phyloP scores from a whole-genome alignment of 2,329 filamentous ascomycete species.

The Aureobasidium sp. region DNA sequence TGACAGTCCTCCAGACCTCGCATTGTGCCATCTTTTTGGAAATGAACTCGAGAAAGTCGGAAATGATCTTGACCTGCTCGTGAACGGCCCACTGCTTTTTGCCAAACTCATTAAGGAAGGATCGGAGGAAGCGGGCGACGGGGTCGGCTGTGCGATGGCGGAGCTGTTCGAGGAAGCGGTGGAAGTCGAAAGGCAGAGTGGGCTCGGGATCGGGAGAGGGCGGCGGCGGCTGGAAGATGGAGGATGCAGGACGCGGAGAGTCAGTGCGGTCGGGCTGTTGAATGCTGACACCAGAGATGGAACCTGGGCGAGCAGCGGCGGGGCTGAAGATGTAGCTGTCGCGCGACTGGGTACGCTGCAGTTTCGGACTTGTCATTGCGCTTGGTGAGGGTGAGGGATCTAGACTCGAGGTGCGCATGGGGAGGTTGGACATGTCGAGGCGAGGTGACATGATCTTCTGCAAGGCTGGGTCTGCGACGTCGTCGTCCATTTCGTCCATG shows the following conservation, averaged over 20 bases:
- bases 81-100: constrained; percentile 99
- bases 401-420: constrained; percentile 78
- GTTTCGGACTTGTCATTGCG: background rate
- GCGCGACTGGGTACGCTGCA: constrained; percentile 17
- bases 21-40: constrained; percentile 97
- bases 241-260: constrained; percentile 18
- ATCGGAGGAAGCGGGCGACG: constrained; percentile 89
- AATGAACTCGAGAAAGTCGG: constrained; percentile 93
- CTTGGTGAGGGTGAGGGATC: constrained; percentile 46
- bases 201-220: constrained; percentile 60
- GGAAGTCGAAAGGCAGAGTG: constrained; percentile 88
- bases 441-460: constrained; percentile 91
- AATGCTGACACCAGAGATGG: constrained; percentile 22
- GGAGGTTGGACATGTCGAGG: constrained; percentile 75
- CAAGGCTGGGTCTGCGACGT: constrained; percentile 49
- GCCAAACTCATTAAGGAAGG: constrained; percentile 87
- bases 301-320: constrained; percentile 21
- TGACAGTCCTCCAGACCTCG: constrained; percentile 92
- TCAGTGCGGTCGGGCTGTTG: constrained; percentile 24
- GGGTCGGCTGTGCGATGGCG: constrained; percentile 97
- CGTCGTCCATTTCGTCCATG: constrained; percentile 89
- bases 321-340: constrained; percentile 18
- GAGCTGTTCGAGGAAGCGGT: constrained; percentile 91
- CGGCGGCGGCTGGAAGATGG: constrained; percentile 52
- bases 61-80: constrained; percentile 97